Base-by-base conservation (phyloP, 129 eudicot species). In the Solidago caesia region DNA sequence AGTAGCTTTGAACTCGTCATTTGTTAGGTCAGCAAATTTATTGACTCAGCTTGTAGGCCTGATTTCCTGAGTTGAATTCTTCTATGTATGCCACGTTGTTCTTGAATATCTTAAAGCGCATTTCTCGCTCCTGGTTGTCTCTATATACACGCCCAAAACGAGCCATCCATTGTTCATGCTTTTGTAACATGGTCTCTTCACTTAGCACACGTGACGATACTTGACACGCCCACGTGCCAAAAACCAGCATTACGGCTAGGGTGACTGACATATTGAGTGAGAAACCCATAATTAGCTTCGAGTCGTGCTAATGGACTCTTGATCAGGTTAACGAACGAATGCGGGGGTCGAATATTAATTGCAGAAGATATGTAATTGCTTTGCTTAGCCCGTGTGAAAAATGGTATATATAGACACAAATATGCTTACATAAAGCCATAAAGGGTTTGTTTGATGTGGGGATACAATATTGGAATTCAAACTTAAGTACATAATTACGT, bases 161-260 rank as follows among this genome's bases (percentile, higher is more conserved):
- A 59, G 78, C 77, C 84, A 82, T 85, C 86, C 86, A 82, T 44
- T 59, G 52, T 71, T 82, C 64, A 49, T 79, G 82, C 72, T 43
- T 76, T 75, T 79, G 82, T 3, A 12, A 57, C 80, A 82, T 56
- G 71, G 78, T 70, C n/a, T 62, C 70, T 14, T 85, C 75, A 8
- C 43, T 67, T 44, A 76, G 51, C 2, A 41, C 5, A 2, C 84
- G 82, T 14, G 82, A 66, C 8, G 82, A 43, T 59, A 74, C 77
- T 3, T 52, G 25, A n/a, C 73, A 68, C 16, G 70, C 79, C 74
- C 65, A 70, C 29, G 66, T 75, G 25, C 63, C 76, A 6, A 75
- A 42, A 1, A 79, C 57, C 2, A 79, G 13, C 58, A 46, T 44
- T 8, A n/a, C 33, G 15, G 58, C 44, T 25, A 42, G 45, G 12